Evolutionary conservation across 768 basidiomycete species (phyloP), one percentile per base, ranked within the genome.

Genomic region (Leccinum variicolor): DNA sequence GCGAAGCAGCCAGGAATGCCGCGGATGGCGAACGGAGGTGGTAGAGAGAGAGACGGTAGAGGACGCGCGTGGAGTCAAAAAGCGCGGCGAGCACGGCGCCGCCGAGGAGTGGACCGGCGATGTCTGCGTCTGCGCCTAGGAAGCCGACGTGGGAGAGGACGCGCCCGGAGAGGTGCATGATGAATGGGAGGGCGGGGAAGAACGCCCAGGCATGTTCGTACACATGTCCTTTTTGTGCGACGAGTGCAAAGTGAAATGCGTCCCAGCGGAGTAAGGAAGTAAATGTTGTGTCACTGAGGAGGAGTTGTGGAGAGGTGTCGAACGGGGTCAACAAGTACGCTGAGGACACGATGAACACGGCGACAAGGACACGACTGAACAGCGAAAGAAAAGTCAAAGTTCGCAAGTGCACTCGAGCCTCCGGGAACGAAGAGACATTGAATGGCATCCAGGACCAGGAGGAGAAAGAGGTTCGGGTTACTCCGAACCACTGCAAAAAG

Each of bases 181-280:
- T 50, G 11, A 75, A 65, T 3, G 90, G 81, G 25, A 83, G 71
- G 5, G 82, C 91, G 2, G 92, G 89, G 60, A 93, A 81, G 71
- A 93, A 98, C 0, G 96, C 96, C 81, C 90, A 90, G 62, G 91
- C 79, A 64, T 96, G 82, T 68, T 98, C 96, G 68, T 84, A 85
- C 1, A 60, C 59, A 62, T 87, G 81, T 9, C 82, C 80, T 11
- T 80, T 58, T 26, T 76, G 65, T 0, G 92, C 90, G 53, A 92
- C 83, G 64, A 81, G 79, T 6, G 76, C 63, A 70, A 94, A 98
- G 72, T 97, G 88, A 62, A 98, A 81, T 3, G 79, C 78, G 67
- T 98, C 96, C 97, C 96, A 99, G 63, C 94, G 84, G 10, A 94
- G 75, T 3, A 85, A 68, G 6, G 73, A 63, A 19, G 70, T 69